A percentile compares a stretch with the other conserved stretches of the same genome.
Conservation (phyloP, 2,329 filamentous ascomycete genomes). For the Calonectria honghensis region DNA sequence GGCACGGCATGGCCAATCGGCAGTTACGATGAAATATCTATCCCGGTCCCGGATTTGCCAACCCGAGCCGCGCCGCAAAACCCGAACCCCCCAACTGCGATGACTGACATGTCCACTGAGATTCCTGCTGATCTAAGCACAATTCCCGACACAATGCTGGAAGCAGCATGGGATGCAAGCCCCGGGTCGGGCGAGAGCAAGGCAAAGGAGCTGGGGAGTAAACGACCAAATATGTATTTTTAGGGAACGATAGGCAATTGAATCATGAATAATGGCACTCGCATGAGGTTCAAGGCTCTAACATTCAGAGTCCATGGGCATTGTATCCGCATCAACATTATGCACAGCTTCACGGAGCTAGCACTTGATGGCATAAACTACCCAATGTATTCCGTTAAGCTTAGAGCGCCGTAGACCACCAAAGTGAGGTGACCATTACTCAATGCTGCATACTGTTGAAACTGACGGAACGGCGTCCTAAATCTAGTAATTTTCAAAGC, state of each 20-base stretch:
- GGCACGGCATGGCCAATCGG: slow-evolving; percentile 2
- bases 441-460: neutral
- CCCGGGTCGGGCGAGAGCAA: slow-evolving; percentile 34
- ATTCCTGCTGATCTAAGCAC: neutral
- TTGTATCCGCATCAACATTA: neutral
- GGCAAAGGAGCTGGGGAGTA: slow-evolving; percentile 44
- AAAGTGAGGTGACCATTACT: neutral
- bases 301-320: neutral
- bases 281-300: neutral
- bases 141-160: slow-evolving; percentile 24
- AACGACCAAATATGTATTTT: slow-evolving; percentile 49
- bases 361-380: neutral
- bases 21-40: neutral
- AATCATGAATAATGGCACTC: neutral
- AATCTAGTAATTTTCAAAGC: neutral
- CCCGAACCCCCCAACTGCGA: neutral
- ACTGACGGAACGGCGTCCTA: neutral
- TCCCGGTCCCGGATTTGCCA: slow-evolving; percentile 10
- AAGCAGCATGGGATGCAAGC: slow-evolving; percentile 30
- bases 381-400: neutral
- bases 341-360: neutral
- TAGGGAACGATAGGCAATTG: slow-evolving; percentile 11
- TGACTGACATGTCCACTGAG: neutral
- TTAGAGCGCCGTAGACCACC: neutral
- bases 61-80: neutral